Conservation (phyloP, 1,284 basidiomycete species). For the Ceratobasidium sp. region DNA sequence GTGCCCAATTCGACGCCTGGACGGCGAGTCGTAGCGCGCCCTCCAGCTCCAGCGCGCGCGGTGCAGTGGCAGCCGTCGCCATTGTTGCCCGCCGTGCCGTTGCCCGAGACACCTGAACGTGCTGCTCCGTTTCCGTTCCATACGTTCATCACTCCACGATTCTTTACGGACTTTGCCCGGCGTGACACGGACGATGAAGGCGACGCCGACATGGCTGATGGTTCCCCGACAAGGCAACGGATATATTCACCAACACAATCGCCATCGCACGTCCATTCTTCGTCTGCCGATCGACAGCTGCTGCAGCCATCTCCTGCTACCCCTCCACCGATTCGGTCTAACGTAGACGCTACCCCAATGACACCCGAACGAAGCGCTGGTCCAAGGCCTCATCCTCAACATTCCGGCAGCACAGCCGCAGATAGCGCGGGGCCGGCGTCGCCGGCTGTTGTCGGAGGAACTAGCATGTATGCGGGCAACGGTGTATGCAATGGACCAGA, state of each 20-base stretch:
- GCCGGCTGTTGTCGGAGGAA: constrained; percentile 15
- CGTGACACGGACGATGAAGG: constrained; percentile 42
- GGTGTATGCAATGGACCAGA: constrained; percentile 17
- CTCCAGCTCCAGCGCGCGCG: constrained; percentile 24
- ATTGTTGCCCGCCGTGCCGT: constrained; percentile 24
- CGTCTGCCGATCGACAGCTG: background rate
- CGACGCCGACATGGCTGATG: constrained; percentile 40
- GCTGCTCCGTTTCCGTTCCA: constrained; percentile 41
- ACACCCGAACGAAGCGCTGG: constrained; percentile 40
- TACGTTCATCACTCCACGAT: constrained; percentile 39
- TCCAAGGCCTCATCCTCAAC: constrained; percentile 37
- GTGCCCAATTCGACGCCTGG: constrained; percentile 40
- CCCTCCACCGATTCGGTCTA: constrained; percentile 21
- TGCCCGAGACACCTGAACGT: constrained; percentile 42
- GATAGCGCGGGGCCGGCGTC: constrained; percentile 38
- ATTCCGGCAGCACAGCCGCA: constrained; percentile 42
- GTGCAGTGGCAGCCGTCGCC: constrained; percentile 44
- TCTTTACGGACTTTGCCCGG: constrained; percentile 41
- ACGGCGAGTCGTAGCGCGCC: constrained; percentile 31
- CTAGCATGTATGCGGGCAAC: constrained; percentile 27
- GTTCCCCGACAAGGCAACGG: constrained; percentile 33
- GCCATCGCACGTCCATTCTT: constrained; percentile 1
- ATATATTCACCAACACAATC: constrained; percentile 28
- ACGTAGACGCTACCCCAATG: constrained; percentile 25
- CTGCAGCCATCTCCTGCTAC: constrained; percentile 34